Conservation (phyloP, 192 early-diverging fungal genomes). For the Podochytrium sp. region DNA sequence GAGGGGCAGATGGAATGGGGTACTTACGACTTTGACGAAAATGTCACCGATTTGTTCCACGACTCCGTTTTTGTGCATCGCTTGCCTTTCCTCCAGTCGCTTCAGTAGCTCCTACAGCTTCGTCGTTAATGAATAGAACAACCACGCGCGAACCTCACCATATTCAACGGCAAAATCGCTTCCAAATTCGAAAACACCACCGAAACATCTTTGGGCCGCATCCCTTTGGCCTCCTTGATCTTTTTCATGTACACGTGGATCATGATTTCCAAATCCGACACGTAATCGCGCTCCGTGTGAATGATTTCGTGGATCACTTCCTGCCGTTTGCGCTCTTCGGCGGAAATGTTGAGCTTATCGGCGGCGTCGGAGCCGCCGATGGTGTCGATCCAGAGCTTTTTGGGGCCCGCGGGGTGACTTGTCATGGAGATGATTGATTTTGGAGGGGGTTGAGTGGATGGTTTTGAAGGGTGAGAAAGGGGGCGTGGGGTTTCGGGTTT, state of each 20-base stretch:
- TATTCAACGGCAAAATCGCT: constrained; percentile 48
- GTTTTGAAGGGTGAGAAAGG: background rate
- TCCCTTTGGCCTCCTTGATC: constrained; percentile 42
- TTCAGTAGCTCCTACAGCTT: constrained; percentile 33
- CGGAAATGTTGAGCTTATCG: constrained; percentile 60
- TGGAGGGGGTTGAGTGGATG: background rate
- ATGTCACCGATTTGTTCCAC: constrained; percentile 55
- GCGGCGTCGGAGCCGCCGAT: constrained; percentile 60
- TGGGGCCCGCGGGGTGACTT: constrained; percentile 15
- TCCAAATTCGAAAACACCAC: constrained; percentile 61
- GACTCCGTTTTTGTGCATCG: constrained; percentile 29
- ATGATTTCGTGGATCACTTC: constrained; percentile 95
- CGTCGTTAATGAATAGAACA: background rate
- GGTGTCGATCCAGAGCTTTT: constrained; percentile 47
- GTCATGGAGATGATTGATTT: background rate
- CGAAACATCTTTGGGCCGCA: constrained; percentile 54
- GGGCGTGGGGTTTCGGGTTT: too few relatives aligned
- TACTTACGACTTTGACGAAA: constrained; percentile 53
- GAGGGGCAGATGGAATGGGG: too few relatives aligned
- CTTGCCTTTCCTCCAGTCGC: constrained; percentile 41
- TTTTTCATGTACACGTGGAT: constrained; percentile 62
- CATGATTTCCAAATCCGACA: constrained; percentile 82
- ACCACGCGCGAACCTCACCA: too few relatives aligned
- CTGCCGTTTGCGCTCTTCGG: constrained; percentile 82
- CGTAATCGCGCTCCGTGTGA: constrained; percentile 89